Evolutionary conservation across 202 grass and related monocot genomes (phyloP), one percentile per base, ranked within the genome.

Genomic region (Brachypodium distachyon): DNA sequence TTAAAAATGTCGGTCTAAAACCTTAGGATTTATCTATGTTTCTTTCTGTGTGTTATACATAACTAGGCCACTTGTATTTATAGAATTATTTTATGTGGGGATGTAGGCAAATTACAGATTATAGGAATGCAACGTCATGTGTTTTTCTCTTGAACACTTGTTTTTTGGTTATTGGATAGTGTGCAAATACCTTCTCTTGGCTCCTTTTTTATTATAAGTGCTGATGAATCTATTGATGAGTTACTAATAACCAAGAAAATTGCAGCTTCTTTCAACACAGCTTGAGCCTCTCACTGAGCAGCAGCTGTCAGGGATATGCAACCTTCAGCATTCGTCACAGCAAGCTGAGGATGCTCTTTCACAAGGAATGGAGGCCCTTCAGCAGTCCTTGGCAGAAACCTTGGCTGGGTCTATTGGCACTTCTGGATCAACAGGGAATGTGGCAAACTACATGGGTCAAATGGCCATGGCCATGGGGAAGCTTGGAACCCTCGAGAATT

Each of bases 391-490:
- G 72, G 94, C 94, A 28, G 94, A 97, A 83, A 97, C 94, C 43
- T 90, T 97, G 78, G 91, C 91, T 61, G 94, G 94, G 17, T 97
- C 94, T 52, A 87, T 97, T 50, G 81, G 82, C 21, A 79, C 94
- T 28, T 92, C 94, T 28, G 89, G 91, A 44, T 94, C 91, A 64
- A 90, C 91, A 43, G 91, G 94, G 72, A 97, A 92, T 52, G 94
- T 97, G 27, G 94, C 94, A 67, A 94, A 97, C 36, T 97, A 97
- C 76, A 97, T 97, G 94, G 94, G 94, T 72, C 94, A 97, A 77
- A 97, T 97, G 94, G 94, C 94, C 38, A 97, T 97, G 94, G 91
- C 94, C 31, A 97, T 97, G 94, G 94, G 91, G 18, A 97, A 97
- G 59, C 94, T 97, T 51, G 94, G 91, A 49, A 94, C 91, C 4